phyloP scores from a whole-genome alignment of 2,329 filamentous ascomycete genomes.

The Pseudonectria foliicola region DNA sequence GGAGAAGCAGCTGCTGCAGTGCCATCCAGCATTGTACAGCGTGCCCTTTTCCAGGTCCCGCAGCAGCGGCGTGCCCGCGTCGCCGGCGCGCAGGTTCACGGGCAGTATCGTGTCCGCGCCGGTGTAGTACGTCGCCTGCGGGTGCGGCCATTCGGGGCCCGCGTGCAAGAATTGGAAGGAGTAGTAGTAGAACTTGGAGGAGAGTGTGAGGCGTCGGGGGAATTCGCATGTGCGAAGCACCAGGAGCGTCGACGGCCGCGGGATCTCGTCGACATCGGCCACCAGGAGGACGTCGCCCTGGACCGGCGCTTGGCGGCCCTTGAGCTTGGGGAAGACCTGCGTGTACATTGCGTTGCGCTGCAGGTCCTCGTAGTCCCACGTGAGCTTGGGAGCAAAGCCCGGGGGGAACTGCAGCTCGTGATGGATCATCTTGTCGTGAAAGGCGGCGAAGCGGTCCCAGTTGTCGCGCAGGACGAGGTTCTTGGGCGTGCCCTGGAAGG shows the following conservation, averaged over 20 bases:
- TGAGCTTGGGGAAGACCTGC: slow-evolving; percentile 46
- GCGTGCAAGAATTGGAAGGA: slow-evolving; percentile 44
- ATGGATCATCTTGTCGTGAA: slow-evolving; percentile 55
- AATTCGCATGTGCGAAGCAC: slow-evolving; percentile 45
- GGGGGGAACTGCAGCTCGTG: slow-evolving; percentile 42
- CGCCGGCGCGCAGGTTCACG: slow-evolving; percentile 43
- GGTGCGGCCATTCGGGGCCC: slow-evolving; percentile 44
- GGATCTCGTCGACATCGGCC: slow-evolving; percentile 55
- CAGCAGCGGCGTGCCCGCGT: slow-evolving; percentile 32
- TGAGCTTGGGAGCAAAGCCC: slow-evolving; percentile 28
- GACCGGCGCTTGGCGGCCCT: slow-evolving; percentile 33
- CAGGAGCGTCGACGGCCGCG: slow-evolving; percentile 41
- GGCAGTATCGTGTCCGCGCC: slow-evolving; percentile 43
- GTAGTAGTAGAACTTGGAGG: slow-evolving; percentile 50
- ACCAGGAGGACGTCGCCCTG: slow-evolving; percentile 51
- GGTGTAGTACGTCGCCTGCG: slow-evolving; percentile 50
- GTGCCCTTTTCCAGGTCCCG: slow-evolving; percentile 36
- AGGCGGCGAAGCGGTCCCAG: slow-evolving; percentile 44
- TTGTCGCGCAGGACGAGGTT: slow-evolving; percentile 45
- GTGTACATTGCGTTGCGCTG: slow-evolving; percentile 51
- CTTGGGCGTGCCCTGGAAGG: slow-evolving; percentile 52
- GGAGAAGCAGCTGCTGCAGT: slow-evolving; percentile 55
- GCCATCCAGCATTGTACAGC: slow-evolving; percentile 49
- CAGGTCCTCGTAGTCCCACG: slow-evolving; percentile 46
- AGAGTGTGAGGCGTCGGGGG: slow-evolving; percentile 45